A percentile compares a stretch with the other conserved stretches of the same genome.
Conservation (phyloP, 2,329 filamentous ascomycete species). For the Apiospora arundinis region DNA sequence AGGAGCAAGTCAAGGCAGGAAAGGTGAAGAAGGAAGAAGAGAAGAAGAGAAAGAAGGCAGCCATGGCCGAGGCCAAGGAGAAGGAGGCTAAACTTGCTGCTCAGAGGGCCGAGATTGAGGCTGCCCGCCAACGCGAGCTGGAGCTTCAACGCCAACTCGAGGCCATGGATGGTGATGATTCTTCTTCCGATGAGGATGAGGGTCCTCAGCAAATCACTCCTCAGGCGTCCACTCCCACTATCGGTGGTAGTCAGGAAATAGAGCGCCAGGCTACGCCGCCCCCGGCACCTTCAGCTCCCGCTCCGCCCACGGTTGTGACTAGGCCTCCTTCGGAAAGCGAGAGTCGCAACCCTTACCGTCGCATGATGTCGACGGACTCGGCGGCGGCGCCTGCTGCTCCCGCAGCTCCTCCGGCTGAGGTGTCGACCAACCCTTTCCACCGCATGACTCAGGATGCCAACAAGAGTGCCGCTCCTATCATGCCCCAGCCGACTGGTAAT, state of each 20-base stretch:
- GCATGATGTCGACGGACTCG: slow-evolving; percentile 74
- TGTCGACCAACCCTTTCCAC: slow-evolving; percentile 96
- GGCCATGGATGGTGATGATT: slow-evolving; percentile 73
- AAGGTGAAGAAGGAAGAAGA: slow-evolving; percentile 97
- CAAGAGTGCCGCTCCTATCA: slow-evolving; percentile 49
- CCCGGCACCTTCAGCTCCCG: slow-evolving; percentile 54
- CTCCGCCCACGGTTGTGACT: slow-evolving; percentile 57
- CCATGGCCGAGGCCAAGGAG: slow-evolving; percentile 83
- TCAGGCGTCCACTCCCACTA: slow-evolving; percentile 64
- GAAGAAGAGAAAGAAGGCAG: slow-evolving; percentile 89
- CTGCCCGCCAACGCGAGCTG: slow-evolving; percentile 85
- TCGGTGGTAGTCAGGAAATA: slow-evolving; percentile 52
- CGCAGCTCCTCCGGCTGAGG: slow-evolving; percentile 56
- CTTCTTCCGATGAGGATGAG: slow-evolving; percentile 84
- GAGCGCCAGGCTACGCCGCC: slow-evolving; percentile 60
- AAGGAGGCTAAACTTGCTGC: slow-evolving; percentile 85
- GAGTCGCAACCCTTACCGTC: slow-evolving; percentile 95
- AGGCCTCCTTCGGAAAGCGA: slow-evolving; percentile 70
- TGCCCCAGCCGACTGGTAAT: slow-evolving; percentile 55
- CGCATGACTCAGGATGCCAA: slow-evolving; percentile 72
- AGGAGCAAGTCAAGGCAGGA: slow-evolving; percentile 91
- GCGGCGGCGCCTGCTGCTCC: slow-evolving; percentile 48
- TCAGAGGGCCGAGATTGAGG: slow-evolving; percentile 90
- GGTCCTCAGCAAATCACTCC: slow-evolving; percentile 73
- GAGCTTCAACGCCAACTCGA: slow-evolving; percentile 90